These are phyloP conservation scores for Phytophthora multivora DNA, from an alignment of 352 stramenopile species.

Conservation along the genomic window DNA sequence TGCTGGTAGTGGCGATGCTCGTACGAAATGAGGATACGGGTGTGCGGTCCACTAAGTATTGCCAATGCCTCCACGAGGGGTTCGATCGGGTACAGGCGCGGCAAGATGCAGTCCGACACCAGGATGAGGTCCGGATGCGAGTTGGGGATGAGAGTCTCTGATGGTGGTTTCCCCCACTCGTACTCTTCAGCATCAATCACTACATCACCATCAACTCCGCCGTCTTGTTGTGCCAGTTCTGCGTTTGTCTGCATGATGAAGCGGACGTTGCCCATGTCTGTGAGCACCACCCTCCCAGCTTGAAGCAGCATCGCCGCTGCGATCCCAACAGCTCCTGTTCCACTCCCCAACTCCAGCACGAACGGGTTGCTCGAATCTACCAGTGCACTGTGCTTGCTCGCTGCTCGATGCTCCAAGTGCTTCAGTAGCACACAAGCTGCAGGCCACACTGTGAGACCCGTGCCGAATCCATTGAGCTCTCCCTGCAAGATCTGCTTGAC, in stretches of 20 bases:
- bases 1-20: conserved; percentile 84
- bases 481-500: conserved; percentile 81
- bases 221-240: conserved; percentile 38
- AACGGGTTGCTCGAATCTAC: conserved; percentile 28
- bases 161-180: conserved; percentile 84
- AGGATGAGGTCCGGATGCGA: conserved; percentile 83
- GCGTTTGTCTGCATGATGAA: conserved; percentile 92
- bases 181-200: conserved; percentile 82
- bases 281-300: conserved; percentile 80
- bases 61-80: conserved; percentile 91
- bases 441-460: conserved; percentile 82
- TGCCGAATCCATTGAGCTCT: conserved; percentile 83
- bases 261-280: conserved; percentile 89
- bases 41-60: conserved; percentile 56
- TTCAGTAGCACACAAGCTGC: conserved; percentile 84
- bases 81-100: conserved; percentile 96
- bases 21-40: conserved; percentile 84
- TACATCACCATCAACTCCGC: conserved; percentile 28
- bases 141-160: conserved; percentile 33
- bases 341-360: conserved; percentile 91
- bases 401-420: conserved; percentile 63
- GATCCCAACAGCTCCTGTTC: conserved; percentile 92
- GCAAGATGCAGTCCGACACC: conserved; percentile 95
- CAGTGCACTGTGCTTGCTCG: conserved; percentile 34
- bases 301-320: conserved; percentile 87